These are phyloP conservation scores for Leccinum longicurvipes DNA, from an alignment of 768 basidiomycete genomes.

Conservation along the genomic window DNA sequence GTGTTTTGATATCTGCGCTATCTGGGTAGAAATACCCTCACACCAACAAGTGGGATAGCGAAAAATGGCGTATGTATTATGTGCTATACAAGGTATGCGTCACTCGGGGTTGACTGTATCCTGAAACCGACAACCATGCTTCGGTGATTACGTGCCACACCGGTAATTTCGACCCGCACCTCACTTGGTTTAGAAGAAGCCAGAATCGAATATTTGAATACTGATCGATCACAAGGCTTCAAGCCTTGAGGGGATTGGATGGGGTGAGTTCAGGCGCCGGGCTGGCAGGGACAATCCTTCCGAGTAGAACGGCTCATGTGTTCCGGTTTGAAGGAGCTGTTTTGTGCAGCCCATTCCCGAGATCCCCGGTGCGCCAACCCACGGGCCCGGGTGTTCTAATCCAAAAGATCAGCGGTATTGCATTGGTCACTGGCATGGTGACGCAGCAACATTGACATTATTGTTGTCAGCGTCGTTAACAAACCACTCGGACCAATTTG, in stretches of 20 bases:
- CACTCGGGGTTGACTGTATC: neutral
- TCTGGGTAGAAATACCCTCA: no score
- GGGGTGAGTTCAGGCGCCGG: neutral
- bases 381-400: slow-evolving; percentile 44
- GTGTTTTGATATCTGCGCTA: no score
- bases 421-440: no score
- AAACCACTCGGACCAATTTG: neutral
- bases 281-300: neutral
- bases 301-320: slow-evolving; percentile 1
- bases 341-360: no score
- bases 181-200: neutral
- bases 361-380: no score
- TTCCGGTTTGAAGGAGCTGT: slow-evolving; percentile 33
- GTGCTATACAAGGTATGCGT: no score
- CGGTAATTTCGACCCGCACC: neutral
- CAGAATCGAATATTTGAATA: neutral
- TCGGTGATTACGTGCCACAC: slow-evolving; percentile 18
- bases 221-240: neutral
- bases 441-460: slow-evolving; percentile 2
- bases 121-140: neutral
- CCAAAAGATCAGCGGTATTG: slow-evolving; percentile 2
- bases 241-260: neutral
- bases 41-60: no score
- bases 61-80: no score
- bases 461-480: neutral